Base-by-base conservation (phyloP, 2,329 filamentous ascomycete genomes). In the Monosporascus sp. region DNA sequence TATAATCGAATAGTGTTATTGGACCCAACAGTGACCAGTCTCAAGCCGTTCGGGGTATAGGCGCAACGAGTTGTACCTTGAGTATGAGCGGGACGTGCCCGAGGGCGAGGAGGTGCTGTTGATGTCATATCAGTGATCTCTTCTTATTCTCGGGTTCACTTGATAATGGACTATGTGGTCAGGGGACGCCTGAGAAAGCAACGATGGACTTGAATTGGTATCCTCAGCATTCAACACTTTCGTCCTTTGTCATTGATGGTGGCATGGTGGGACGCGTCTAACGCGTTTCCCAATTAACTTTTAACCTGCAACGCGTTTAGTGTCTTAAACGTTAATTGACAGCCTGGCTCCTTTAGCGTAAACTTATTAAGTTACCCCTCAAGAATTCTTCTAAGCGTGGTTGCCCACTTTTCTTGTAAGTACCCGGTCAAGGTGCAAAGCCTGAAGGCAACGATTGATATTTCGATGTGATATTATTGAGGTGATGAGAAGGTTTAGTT, bases 1-100 rank as follows among this genome's bases (percentile, higher is more conserved):
- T 96, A 99, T 49, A 97, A 83, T 49, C 95, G 89, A 65, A 96
- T 91, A 7, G 90, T 91, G 66, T 95, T 95, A 74, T 97, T 96
- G 55, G 90, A 88, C 59, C 94, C 94, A 56, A 91, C 92, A 11
- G 94, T 97, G 60, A 97, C 84, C 54, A 99, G 80, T 63, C 88
- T 89, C 61, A 81, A 82, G 57, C 95, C 94, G 70, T 96, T 86
- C 7, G 91, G 89, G 1, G 92, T 97, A 72, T 97, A 97, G 58
- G 88, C 83, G 61, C 95, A 85, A 63, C 86, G 91, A 2, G 95
- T 97, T 53, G 85, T 84, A 58, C 95, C 95, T 51, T 89, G 86
- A 3, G 91, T 92, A 72, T 99, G 84, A 7, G 82, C 84, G n/a
- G 86, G 86, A 56, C 87, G 78, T 53, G 83, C 81, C 64, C 85